Conservation (phyloP, 2,329 filamentous ascomycete genomes). For the Diaporthe ilicicola region DNA sequence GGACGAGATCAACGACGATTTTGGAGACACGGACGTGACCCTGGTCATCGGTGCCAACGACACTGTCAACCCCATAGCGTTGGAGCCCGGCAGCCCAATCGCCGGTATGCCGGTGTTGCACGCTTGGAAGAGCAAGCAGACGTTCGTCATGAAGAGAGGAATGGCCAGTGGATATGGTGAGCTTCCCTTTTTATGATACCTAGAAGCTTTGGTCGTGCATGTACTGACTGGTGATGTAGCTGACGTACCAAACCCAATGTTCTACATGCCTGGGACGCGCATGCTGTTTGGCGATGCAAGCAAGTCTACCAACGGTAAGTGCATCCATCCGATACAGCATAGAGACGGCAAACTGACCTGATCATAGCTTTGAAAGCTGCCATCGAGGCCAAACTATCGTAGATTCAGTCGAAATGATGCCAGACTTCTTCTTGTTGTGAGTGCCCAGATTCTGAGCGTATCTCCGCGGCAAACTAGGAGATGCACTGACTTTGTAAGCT, state of each 20-base stretch:
- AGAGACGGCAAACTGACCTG: slow-evolving; percentile 37
- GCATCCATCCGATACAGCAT: not conserved
- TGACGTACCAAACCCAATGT: slow-evolving; percentile 93
- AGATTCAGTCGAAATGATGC: not conserved
- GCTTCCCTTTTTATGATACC: slow-evolving; percentile 39
- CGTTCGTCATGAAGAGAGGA: slow-evolving; percentile 91
- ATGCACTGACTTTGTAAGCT: not conserved
- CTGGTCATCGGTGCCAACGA: slow-evolving; percentile 93
- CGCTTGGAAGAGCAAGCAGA: slow-evolving; percentile 93
- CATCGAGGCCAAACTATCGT: slow-evolving; percentile 42
- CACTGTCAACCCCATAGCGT: slow-evolving; percentile 88
- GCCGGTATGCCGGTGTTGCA: slow-evolving; percentile 93
- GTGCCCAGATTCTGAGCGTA: not conserved
- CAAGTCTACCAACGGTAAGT: slow-evolving; percentile 78
- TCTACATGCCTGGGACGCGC: slow-evolving; percentile 87
- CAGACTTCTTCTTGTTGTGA: not conserved
- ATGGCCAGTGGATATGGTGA: slow-evolving; percentile 87
- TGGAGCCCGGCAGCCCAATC: slow-evolving; percentile 84
- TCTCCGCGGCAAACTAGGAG: too few species aligned
- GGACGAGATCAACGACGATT: slow-evolving; percentile 97
- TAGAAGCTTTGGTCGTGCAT: slow-evolving; percentile 8
- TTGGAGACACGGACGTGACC: slow-evolving; percentile 83
- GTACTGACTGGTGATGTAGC: slow-evolving; percentile 53
- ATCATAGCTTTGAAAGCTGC: slow-evolving; percentile 51
- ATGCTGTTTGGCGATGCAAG: slow-evolving; percentile 95